A percentile compares a stretch with the other conserved stretches of the same genome.
These are phyloP conservation scores for Zopfia rhizophila DNA, from an alignment of 2,329 filamentous ascomycete genomes.

Conservation along the genomic window DNA sequence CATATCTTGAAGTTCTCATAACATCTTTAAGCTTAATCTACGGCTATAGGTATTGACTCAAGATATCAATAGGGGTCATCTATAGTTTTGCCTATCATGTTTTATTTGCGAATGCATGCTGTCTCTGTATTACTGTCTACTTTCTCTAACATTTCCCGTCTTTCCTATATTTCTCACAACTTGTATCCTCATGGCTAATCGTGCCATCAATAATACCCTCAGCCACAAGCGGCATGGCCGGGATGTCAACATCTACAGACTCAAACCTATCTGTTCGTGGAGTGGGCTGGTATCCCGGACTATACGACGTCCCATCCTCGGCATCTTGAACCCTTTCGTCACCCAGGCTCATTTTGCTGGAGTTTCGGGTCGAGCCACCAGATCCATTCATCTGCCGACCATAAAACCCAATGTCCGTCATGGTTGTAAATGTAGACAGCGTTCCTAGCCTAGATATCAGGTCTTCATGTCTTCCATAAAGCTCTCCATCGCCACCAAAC, in stretches of 20 bases:
- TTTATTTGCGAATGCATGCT: no score
- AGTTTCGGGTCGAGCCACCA: constrained; percentile 25
- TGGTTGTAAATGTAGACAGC: constrained; percentile 40
- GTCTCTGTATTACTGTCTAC: no score
- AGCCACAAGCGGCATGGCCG: constrained; percentile 32
- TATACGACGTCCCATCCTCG: constrained; percentile 38
- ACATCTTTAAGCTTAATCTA: no score
- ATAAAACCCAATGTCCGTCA: constrained; percentile 32
- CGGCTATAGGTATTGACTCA: no score
- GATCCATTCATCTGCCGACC: constrained; percentile 13
- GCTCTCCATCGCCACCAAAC: constrained; percentile 75
- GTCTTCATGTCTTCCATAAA: constrained; percentile 68
- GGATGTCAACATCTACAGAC: constrained; percentile 33
- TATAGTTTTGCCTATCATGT: no score
- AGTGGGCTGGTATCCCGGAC: constrained; percentile 37
- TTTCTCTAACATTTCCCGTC: no score
- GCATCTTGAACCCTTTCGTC: constrained; percentile 20
- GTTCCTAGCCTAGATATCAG: constrained; percentile 55
- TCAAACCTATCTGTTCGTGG: constrained; percentile 26
- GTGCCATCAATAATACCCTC: constrained; percentile 30
- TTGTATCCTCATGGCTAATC: constrained; percentile 25
- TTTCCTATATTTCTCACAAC: constrained; percentile 29
- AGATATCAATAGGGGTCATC: no score
- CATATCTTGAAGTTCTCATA: no score
- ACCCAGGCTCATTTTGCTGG: constrained; percentile 34